Conservation (phyloP, 768 basidiomycete species). For the Tulasnella sp. region DNA sequence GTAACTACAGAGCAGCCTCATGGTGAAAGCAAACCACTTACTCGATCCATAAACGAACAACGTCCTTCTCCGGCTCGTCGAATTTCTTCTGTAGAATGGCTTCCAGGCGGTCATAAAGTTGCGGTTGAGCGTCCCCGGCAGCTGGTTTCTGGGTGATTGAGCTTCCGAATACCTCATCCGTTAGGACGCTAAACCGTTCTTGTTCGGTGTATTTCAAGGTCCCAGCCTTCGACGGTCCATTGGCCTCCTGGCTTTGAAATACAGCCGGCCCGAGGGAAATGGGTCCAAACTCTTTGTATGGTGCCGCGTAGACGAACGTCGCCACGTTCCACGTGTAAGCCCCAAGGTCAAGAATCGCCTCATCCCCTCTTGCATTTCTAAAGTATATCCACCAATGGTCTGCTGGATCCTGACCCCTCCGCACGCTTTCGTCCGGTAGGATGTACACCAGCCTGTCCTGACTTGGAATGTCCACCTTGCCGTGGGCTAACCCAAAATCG, state of each 20-base stretch:
- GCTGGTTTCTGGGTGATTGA: not conserved
- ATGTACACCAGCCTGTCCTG: constrained; percentile 14
- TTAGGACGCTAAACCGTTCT: not conserved
- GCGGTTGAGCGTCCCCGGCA: not conserved
- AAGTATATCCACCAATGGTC: constrained; percentile 23
- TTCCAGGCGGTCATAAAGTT: not conserved
- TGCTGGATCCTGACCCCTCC: constrained; percentile 11
- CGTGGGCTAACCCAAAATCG: constrained; percentile 6
- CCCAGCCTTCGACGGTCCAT: not conserved
- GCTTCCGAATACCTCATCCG: not conserved
- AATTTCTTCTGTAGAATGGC: not conserved
- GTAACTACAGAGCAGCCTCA: not conserved
- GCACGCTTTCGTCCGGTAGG: not conserved
- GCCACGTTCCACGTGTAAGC: constrained; percentile 15
- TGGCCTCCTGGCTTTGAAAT: not conserved
- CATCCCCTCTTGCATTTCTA: constrained; percentile 14
- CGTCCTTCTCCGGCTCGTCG: not conserved
- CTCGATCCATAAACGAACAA: not conserved
- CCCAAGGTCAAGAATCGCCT: constrained; percentile 14
- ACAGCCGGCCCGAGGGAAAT: not conserved
- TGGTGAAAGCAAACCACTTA: not conserved
- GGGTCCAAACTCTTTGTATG: not conserved
- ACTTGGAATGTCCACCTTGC: not conserved
- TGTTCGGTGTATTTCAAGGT: not conserved
- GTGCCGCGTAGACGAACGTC: not conserved